Evolutionary conservation across 139 green algal genomes (phyloP).

Genomic region (Tetratostichococcus sp.): DNA sequence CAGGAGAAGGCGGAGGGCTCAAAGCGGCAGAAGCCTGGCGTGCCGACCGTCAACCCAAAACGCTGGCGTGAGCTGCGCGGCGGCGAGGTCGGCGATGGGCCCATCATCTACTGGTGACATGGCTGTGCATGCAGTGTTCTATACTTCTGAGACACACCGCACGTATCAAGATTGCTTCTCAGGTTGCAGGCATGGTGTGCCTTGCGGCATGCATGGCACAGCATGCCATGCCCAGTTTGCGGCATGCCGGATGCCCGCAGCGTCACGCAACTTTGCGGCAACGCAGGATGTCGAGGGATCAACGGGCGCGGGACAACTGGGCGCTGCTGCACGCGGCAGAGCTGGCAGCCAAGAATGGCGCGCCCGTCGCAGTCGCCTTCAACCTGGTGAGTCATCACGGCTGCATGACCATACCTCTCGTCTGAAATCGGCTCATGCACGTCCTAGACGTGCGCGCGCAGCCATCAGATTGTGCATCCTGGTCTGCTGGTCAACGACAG

Average conservation of each 20-base stretch:
- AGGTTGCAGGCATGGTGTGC: too few relatives aligned
- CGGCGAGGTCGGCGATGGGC: slow-evolving; percentile 37
- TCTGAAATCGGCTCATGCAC: too few relatives aligned
- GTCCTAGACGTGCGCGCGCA: too few relatives aligned
- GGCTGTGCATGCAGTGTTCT: too few relatives aligned
- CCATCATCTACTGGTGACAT: slow-evolving; percentile 71
- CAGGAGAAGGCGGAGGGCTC: neutral
- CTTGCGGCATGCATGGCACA: too few relatives aligned
- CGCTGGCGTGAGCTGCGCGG: slow-evolving; percentile 49
- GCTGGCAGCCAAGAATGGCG: slow-evolving; percentile 31
- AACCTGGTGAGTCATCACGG: slow-evolving; percentile 64
- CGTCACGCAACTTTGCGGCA: too few relatives aligned
- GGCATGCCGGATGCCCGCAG: too few relatives aligned
- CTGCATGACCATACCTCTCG: neutral
- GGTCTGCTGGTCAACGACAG: too few relatives aligned
- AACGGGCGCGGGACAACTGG: slow-evolving; percentile 93
- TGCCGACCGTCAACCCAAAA: slow-evolving; percentile 48
- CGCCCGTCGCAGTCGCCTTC: slow-evolving; percentile 71
- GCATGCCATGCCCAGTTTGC: too few relatives aligned
- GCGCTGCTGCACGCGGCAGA: slow-evolving; percentile 83
- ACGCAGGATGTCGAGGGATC: slow-evolving; percentile 86
- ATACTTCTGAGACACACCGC: neutral
- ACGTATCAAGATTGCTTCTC: neutral
- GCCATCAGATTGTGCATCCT: too few relatives aligned
- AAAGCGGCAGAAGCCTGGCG: neutral